Evolutionary conservation across 2,329 filamentous ascomycete genomes (phyloP).

Genomic region (Ophiostoma sp.): DNA sequence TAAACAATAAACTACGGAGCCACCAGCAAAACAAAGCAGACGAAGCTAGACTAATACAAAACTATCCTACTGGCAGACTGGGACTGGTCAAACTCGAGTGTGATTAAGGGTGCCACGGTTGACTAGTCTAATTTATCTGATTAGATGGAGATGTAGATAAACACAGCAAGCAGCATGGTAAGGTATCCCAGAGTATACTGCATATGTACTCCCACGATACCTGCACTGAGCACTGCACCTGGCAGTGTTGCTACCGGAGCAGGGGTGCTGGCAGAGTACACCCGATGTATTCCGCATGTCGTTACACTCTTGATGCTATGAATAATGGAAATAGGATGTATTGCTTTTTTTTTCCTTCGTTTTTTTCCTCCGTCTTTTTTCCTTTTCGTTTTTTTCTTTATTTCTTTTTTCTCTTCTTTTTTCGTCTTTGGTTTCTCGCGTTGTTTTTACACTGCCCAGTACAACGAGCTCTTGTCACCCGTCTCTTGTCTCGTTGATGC

Average conservation of each 20-base stretch:
- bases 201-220: neutral
- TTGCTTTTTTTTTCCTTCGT: neutral
- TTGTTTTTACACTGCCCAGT: neutral
- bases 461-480: neutral
- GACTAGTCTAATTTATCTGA: slow-evolving; percentile 9
- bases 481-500: neutral
- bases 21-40: neutral
- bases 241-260: neutral
- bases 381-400: neutral
- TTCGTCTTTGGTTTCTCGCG: neutral
- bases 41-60: neutral
- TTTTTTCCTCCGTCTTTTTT: neutral
- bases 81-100: neutral
- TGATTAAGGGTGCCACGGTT: neutral
- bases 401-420: neutral
- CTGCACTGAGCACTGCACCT: neutral
- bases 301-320: neutral
- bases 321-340: neutral
- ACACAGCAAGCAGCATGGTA: too few species aligned
- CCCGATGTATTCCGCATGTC: neutral
- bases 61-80: neutral
- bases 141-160: slow-evolving; percentile 17
- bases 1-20: too few species aligned
- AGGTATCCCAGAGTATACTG: too few species aligned
- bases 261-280: neutral